Evolutionary conservation across 2,329 filamentous ascomycete species (phyloP), one percentile per base, ranked within the genome.

Genomic region (Pseudodiploospora longispora): DNA sequence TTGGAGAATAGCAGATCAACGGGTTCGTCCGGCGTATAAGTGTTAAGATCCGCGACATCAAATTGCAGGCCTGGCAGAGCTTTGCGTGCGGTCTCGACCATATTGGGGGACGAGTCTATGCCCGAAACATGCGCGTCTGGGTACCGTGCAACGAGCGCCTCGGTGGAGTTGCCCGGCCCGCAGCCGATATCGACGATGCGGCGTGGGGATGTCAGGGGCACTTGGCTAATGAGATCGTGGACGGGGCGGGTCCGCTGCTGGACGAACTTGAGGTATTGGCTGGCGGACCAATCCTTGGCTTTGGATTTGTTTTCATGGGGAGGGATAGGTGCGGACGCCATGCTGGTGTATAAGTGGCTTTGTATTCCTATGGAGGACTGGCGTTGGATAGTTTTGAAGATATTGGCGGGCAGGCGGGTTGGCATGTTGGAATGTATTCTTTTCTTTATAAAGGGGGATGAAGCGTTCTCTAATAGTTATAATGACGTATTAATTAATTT

Each of bases 101-200:
- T 81, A 50, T 76, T 70, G 0, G 69, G 67, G 0, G 71, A 76
- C 0, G 70, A 71, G 50, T 82, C 78, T 38, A 82, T 65, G 7
- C 75, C 78, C 0, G 63, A 62, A 36, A 80, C 52, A 0, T 54
- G 46, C 0, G 76, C 70, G 4, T 57, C 38, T 0, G 76, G 74
- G 54, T 72, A 82, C 4, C 65, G 65, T 3, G 56, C 51, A 4
- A 60, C 58, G 2, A 82, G 65, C 1, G 72, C 68, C 1, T 61
- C 57, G 0, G 77, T 81, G 3, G 72, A 77, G 60, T 80, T 81
- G 5, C 72, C 78, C 0, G 78, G 78, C 0, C 78, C 78, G 56
- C 78, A 82, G 51, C 78, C 78, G 1, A 82, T 63, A 47, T 82
- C 78, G 51, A 78, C 62, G 51, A 81, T 69, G 29, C 56, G 60